Base-by-base conservation (phyloP, 441 rosid genomes). In the Eutrema salsugineum region DNA sequence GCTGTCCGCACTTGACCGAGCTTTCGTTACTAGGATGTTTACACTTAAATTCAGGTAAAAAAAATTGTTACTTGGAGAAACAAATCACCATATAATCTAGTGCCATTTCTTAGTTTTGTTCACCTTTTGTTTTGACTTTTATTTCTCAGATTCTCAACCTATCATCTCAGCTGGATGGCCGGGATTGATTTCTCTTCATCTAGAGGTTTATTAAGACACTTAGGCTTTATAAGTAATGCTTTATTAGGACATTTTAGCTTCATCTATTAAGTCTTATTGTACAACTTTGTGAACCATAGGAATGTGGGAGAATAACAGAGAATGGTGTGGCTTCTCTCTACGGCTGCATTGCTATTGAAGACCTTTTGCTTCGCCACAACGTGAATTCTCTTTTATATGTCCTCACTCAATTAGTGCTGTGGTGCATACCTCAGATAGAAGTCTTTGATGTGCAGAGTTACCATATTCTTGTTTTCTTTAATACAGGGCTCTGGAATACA, bases 81-180 rank as follows among this genome's bases (percentile, higher is more conserved):
- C 33, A 20, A 63, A 8, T 30, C 33, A 65, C 16, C 20, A 16
- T 36, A 53, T 36, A 53, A 55, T 30, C 61, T 5, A 1, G 28
- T 54, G 15, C 63, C n/a, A 47, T 38, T 8, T 57, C 33, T 35
- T 50, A 28, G 15, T 12, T 14, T 49, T 28, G 16, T 27, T 40
- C 63, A 57, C 22, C 24, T 73, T 55, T 11, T 70, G 55, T 73
- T 78, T 44, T 53, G 8, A 3, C 46, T 38, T 59, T 35, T n/a
- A 44, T 11, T 66, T 57, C 58, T 61, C 83, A 92, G 94, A 82
- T 71, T 78, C 90, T 61, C 84, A 82, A 76, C 80, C 64, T 62
- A 80, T 90, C 66, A 87, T 92, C 78, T 87, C 94, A 58, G 28
- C 55, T 22, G 90, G 91, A 77, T 92, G 98, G 98, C 90, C 89